phyloP scores from a whole-genome alignment of 441 rosid species.

The Omphalea diandra region DNA sequence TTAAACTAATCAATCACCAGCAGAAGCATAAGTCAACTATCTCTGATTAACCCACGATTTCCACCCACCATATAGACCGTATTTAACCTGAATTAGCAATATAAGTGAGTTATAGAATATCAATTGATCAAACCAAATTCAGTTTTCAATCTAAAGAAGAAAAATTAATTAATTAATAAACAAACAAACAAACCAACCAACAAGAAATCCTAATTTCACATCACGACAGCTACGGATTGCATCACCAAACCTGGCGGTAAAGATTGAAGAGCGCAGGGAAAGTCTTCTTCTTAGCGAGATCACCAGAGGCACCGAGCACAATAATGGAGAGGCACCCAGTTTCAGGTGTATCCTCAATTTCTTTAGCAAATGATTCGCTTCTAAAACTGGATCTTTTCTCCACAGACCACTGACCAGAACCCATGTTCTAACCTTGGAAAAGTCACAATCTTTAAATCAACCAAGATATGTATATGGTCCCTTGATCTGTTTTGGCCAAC shows the following conservation, averaged over 20 bases:
- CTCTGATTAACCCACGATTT: not conserved
- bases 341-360: slow-evolving; percentile 48
- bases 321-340: slow-evolving; percentile 83
- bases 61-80: no score
- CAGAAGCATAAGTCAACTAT: not conserved
- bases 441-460: not conserved
- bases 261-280: slow-evolving; percentile 96
- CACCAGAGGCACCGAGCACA: slow-evolving; percentile 98
- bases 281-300: slow-evolving; percentile 99
- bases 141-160: not conserved
- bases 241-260: slow-evolving; percentile 74
- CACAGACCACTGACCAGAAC: slow-evolving; percentile 53
- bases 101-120: not conserved
- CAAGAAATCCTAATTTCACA: not conserved
- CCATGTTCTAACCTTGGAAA: slow-evolving; percentile 45
- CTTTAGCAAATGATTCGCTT: slow-evolving; percentile 48
- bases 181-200: not conserved
- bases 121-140: not conserved
- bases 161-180: no score
- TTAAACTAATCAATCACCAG: not conserved
- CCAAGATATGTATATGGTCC: not conserved
- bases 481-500: not conserved
- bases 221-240: not conserved
- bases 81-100: no score
- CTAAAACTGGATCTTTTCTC: slow-evolving; percentile 61